phyloP scores from a whole-genome alignment of 768 basidiomycete species.

The Phylloporus sp. region DNA sequence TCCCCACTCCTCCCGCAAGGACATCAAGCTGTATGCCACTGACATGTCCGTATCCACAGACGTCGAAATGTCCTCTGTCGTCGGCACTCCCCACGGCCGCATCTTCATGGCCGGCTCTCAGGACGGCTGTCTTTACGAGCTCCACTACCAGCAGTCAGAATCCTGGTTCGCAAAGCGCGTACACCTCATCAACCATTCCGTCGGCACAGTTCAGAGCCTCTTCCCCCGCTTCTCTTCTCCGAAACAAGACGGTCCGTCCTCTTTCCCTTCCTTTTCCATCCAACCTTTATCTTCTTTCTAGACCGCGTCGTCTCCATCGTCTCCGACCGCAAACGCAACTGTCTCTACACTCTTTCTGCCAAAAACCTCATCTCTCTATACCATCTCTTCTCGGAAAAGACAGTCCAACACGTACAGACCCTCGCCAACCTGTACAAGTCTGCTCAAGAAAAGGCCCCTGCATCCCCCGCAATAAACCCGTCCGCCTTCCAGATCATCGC shows the following conservation, averaged over 20 bases:
- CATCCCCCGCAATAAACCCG: constrained; percentile 64
- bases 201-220: constrained; percentile 71
- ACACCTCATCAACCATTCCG: constrained; percentile 82
- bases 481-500: constrained; percentile 65
- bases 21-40: constrained; percentile 86
- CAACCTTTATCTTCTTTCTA: constrained; percentile 27
- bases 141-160: constrained; percentile 86
- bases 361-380: constrained; percentile 65
- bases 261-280: neutral
- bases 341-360: constrained; percentile 72
- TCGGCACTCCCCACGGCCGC: constrained; percentile 73
- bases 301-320: constrained; percentile 69
- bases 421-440: constrained; percentile 69
- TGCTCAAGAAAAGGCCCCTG: constrained; percentile 78
- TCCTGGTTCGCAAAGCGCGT: constrained; percentile 90
- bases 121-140: constrained; percentile 87
- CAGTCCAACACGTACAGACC: constrained; percentile 67
- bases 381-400: constrained; percentile 56
- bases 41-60: constrained; percentile 77
- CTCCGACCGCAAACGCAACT: constrained; percentile 62
- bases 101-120: constrained; percentile 87
- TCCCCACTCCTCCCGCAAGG: constrained; percentile 48
- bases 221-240: constrained; percentile 69
- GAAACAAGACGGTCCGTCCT: constrained; percentile 56
- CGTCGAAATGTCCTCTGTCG: constrained; percentile 80